Evolutionary conservation across 129 eudicot genomes (phyloP).

Genomic region (Apium graveolens): DNA sequence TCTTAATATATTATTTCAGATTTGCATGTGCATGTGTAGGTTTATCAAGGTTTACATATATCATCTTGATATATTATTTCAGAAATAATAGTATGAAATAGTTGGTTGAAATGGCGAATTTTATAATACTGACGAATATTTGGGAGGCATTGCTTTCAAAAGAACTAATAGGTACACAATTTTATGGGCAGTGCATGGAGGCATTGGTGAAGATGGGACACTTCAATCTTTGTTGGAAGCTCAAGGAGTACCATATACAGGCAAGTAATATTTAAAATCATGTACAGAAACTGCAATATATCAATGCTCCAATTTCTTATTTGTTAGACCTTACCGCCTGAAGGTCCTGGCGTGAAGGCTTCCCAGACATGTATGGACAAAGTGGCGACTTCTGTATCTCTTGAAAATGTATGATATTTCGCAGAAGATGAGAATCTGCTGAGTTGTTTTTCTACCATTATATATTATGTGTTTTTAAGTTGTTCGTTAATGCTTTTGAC

Average conservation of each 20-base stretch:
- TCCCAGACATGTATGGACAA: constrained; percentile 18
- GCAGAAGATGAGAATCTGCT: too few species aligned
- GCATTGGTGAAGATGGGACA: constrained; percentile 95
- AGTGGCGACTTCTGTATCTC: too few species aligned
- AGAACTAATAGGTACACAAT: constrained; percentile 11
- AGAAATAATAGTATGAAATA: not conserved
- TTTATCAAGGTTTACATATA: not conserved
- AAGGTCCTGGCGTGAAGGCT: constrained; percentile 83
- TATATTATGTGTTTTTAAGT: too few species aligned
- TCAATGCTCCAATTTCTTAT: constrained; percentile 8
- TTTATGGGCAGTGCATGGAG: constrained; percentile 75
- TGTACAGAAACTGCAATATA: not conserved
- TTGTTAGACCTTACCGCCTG: constrained; percentile 10
- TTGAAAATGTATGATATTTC: too few species aligned
- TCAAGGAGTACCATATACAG: constrained; percentile 73
- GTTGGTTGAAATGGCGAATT: not conserved
- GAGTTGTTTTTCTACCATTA: not conserved
- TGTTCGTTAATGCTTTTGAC: not conserved
- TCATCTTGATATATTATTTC: not conserved
- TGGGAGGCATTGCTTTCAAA: not conserved
- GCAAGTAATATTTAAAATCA: constrained; percentile 20
- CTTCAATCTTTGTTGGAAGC: constrained; percentile 76
- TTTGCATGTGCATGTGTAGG: not conserved
- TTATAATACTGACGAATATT: not conserved
- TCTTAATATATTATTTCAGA: not conserved